phyloP scores from a whole-genome alignment of 805 yeast genomes.

The Zygoascus flipseniorum region DNA sequence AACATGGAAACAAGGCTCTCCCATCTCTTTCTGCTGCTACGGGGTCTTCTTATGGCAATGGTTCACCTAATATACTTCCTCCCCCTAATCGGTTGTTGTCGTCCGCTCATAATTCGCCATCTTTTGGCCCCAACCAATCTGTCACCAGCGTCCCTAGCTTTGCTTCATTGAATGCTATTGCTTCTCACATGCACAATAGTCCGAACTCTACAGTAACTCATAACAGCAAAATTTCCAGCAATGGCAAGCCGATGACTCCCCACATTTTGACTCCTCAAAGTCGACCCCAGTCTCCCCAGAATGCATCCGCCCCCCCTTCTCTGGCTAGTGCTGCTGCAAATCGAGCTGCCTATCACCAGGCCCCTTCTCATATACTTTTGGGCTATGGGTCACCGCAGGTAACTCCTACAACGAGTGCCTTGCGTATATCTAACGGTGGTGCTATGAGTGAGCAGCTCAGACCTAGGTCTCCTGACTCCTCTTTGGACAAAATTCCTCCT shows the following conservation, averaged over 20 bases:
- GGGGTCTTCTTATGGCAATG: not conserved
- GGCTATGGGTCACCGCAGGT: not conserved
- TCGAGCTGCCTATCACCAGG: not conserved
- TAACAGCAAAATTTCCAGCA: not conserved
- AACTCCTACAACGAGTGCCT: not conserved
- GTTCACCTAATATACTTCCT: not conserved
- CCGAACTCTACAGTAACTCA: not conserved
- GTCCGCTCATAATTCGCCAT: not conserved
- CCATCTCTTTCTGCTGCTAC: not conserved
- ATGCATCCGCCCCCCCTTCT: not conserved
- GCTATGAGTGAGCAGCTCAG: constrained; percentile 15
- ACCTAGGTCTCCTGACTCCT: constrained; percentile 11
- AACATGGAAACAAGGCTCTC: not conserved
- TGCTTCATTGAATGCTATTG: constrained; percentile 3
- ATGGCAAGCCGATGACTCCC: not conserved
- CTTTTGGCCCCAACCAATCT: not conserved
- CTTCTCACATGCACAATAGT: not conserved
- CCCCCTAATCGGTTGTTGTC: not conserved
- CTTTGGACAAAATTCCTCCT: constrained; percentile 11
- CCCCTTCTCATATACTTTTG: not conserved
- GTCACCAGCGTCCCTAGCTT: not conserved
- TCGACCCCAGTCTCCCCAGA: constrained; percentile 18
- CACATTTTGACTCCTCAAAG: constrained; percentile 20
- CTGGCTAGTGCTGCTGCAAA: not conserved
- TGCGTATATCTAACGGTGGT: constrained; percentile 1